A percentile compares a stretch with the other conserved stretches of the same genome.
Conservation (phyloP, 805 yeast species). For the Candida odintsovae region DNA sequence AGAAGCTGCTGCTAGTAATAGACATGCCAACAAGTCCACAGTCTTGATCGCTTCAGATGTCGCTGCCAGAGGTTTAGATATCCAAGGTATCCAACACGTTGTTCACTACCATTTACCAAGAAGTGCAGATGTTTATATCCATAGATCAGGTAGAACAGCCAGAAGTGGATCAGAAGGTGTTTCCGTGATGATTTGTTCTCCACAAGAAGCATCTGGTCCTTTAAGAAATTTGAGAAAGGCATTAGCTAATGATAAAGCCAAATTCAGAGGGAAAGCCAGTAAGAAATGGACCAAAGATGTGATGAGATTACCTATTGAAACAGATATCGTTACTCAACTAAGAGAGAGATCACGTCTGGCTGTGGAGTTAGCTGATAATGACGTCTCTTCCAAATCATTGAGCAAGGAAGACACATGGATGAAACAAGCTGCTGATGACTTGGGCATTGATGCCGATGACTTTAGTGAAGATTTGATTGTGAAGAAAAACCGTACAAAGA, state of each 20-base stretch:
- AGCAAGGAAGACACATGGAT: constrained; percentile 77
- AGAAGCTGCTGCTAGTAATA: constrained; percentile 35
- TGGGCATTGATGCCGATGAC: constrained; percentile 72
- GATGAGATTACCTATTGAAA: constrained; percentile 69
- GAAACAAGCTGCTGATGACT: constrained; percentile 85
- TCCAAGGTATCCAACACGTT: constrained; percentile 85
- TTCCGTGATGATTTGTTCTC: constrained; percentile 88
- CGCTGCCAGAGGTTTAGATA: constrained; percentile 97
- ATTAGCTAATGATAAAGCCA: constrained; percentile 33
- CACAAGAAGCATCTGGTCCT: constrained; percentile 90
- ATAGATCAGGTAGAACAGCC: constrained; percentile 97
- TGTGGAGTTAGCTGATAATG: constrained; percentile 68
- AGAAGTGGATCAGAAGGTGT: constrained; percentile 93
- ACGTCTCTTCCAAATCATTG: constrained; percentile 50
- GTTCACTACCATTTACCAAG: constrained; percentile 95
- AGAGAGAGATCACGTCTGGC: constrained; percentile 66
- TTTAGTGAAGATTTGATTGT: constrained; percentile 66
- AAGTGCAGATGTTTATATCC: constrained; percentile 90
- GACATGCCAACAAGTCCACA: constrained; percentile 41
- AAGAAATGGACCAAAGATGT: constrained; percentile 49
- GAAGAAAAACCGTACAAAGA: constrained; percentile 55
- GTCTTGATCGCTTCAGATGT: constrained; percentile 93
- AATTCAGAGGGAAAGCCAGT: constrained; percentile 27
- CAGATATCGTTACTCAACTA: constrained; percentile 63
- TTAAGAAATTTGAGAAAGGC: constrained; percentile 64